phyloP scores from a whole-genome alignment of 2,329 filamentous ascomycete genomes.

The Curvularia sp. region DNA sequence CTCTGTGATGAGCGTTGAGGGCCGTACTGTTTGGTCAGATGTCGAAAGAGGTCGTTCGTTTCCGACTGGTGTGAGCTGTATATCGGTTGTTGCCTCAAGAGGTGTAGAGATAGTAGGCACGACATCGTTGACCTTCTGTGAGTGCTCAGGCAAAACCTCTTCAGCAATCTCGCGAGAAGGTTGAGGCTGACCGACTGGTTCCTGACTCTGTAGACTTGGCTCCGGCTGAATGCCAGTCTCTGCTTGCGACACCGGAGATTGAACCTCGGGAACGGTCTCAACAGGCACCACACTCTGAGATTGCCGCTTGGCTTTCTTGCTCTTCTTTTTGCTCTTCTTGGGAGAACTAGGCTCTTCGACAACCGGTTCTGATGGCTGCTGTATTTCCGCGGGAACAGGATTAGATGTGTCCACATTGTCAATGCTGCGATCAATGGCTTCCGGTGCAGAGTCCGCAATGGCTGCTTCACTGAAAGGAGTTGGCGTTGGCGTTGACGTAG shows the following conservation, averaged over 20 bases:
- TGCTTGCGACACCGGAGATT: slow-evolving; percentile 8
- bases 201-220: neutral
- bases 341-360: slow-evolving; percentile 12
- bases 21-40: slow-evolving; percentile 5
- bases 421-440: neutral
- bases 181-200: slow-evolving; percentile 4
- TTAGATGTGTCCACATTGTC: slow-evolving; percentile 5
- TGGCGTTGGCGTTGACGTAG: neutral
- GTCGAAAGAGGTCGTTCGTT: neutral
- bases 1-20: neutral
- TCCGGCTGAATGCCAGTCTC: neutral
- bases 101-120: neutral
- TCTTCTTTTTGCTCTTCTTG: slow-evolving; percentile 40
- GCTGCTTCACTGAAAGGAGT: neutral
- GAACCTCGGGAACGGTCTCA: slow-evolving; percentile 12
- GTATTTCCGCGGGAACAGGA: neutral
- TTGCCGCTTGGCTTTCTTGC: slow-evolving; percentile 41
- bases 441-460: neutral
- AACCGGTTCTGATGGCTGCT: slow-evolving; percentile 1
- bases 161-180: slow-evolving; percentile 2
- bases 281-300: slow-evolving; percentile 14
- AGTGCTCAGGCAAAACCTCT: slow-evolving; percentile 4
- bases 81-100: slow-evolving; percentile 7
- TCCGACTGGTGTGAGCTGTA: neutral
- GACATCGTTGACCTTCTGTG: neutral